phyloP scores from a whole-genome alignment of 345 rosid genomes.

The Hibiscus syriacus region DNA sequence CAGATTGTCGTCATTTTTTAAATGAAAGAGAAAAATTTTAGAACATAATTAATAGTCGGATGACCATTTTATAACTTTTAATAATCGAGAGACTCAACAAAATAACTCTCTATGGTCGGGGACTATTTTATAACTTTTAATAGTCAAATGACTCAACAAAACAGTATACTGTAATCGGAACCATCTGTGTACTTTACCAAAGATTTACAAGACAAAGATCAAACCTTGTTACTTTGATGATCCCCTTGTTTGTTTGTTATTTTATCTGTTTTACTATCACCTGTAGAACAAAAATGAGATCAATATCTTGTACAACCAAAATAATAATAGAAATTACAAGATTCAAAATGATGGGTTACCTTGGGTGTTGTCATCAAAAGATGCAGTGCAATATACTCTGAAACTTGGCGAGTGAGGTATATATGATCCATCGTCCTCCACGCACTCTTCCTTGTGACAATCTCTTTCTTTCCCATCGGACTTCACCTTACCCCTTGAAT shows the following conservation, averaged over 20 bases:
- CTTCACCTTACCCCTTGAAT: background rate
- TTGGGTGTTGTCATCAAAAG: background rate
- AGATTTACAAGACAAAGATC: background rate
- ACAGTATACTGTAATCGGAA: too few relatives aligned
- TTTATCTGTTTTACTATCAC: background rate
- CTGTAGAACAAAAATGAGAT: background rate
- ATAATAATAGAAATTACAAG: too few relatives aligned
- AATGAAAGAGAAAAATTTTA: too few relatives aligned
- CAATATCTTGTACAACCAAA: background rate
- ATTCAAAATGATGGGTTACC: background rate
- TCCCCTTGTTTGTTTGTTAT: background rate
- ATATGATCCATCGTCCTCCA: background rate
- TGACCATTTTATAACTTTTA: too few relatives aligned
- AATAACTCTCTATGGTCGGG: too few relatives aligned
- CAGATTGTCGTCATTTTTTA: too few relatives aligned
- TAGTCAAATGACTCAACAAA: too few relatives aligned
- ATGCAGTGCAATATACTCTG: background rate
- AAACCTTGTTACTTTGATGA: background rate
- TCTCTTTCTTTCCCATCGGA: too few relatives aligned
- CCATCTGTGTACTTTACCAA: too few relatives aligned
- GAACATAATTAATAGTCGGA: too few relatives aligned
- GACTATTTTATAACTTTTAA: too few relatives aligned
- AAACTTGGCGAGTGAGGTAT: background rate
- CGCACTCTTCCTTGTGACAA: background rate
- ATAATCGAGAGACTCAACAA: too few relatives aligned